Base-by-base conservation (phyloP, 2,329 filamentous ascomycete species). In the Pestalotiopsis fici region DNA sequence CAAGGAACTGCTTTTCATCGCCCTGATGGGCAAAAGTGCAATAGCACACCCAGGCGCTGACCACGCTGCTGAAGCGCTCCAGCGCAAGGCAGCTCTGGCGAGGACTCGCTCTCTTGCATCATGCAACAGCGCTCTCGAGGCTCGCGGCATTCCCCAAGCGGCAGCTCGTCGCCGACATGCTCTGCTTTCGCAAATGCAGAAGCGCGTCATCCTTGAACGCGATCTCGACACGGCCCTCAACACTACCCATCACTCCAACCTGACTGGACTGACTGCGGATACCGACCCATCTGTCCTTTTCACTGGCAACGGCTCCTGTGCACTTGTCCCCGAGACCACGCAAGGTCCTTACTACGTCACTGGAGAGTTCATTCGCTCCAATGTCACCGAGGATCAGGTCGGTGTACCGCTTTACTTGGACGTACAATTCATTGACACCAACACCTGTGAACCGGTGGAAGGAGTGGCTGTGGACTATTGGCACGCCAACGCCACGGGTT, bases 371-470 rank as follows among this genome's bases (percentile, higher is more conserved):
- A 80, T 82, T 65, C 73, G 80, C 71, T 66, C 64, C 57, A 77
- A 82, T 67, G 72, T 81, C 65, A 76, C 75, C 21, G 80, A 82
- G 25, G 76, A 72, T 55, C 71, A 81, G 67, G 59, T 67, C 1
- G 80, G 80, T 60, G 74, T 83, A 1, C 76, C 77, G 1, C 61
- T 82, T 13, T 78, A 79, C 68, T 74, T 82, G n/a, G 80, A 82
- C 64, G 64, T 81, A 25, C 79, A 82, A 67, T 75, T 80, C 67
- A 72, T 82, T 25, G 78, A 82, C 69, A 72, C 76, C 43, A 75
- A 74, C 60, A 79, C 72, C 66, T 81, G 79, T 70, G 68, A 71
- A 55, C 72, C 78, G 3, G 71, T 81, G 21, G 71, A 75, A 1
- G 70, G 73, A 13, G 71, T 81, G 59, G 75, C 76, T 62, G 69